Base-by-base conservation (phyloP, 805 yeast species). In the Kodamaea neixiangensis region DNA sequence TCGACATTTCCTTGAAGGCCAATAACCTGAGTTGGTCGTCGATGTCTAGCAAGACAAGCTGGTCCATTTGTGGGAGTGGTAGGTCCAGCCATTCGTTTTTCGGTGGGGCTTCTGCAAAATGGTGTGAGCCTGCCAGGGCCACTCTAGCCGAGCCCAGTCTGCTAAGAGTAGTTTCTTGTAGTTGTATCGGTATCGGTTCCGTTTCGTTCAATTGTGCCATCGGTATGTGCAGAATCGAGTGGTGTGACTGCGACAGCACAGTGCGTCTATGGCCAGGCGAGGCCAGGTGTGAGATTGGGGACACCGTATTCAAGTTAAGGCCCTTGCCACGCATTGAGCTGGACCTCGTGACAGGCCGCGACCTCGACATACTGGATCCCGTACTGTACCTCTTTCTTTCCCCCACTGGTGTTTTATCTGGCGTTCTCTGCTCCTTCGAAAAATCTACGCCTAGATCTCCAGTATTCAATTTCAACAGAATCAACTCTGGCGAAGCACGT, bases 1-100 rank as follows among this genome's bases (percentile, higher is more conserved):
- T 71, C 20, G 78, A 79, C 80, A 84, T 80, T 61, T 87, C 94
- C 59, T 85, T 86, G 38, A 81, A 69, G 0, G 93, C 93, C 42
- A 87, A 67, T 7, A 76, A 68, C 54, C 89, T 75, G 45, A 86
- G 66, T 45, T 83, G 79, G 3, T 77, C 80, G 51, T 81, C 82
- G 5, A 85, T 69, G 38, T 76, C 82, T 5, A 62, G 53, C 2
- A 46, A 47, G 7, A 50, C 46, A 11, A 73, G 59, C 43, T 66
- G 66, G 19, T 65, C 70, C 20, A 60, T 52, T 20, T 62, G 64
- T 3, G 76, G 76, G 6, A 72, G 54, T 1, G 70, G 65, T 65
- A 65, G 17, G 63, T 46, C 48, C 69, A 59, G 41, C 41, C 41
- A 37, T 17, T 37, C 41, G n/a, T 37, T 37, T 17, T 37, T 37